Evolutionary conservation across 179 eudicot species (phyloP).

Genomic region (Corrigiola litoralis): DNA sequence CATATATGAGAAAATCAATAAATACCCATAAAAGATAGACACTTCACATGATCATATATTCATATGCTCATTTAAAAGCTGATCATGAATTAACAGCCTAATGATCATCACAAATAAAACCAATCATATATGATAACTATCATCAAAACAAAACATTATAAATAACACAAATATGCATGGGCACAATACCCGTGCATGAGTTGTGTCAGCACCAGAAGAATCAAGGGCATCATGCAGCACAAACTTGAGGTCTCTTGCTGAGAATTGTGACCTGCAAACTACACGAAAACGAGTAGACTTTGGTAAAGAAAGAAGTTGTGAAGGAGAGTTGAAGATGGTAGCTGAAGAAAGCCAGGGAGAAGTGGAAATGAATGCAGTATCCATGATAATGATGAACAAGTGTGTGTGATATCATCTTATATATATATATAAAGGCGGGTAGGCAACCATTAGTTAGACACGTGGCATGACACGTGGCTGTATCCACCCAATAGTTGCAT

Average conservation of each 20-base stretch:
- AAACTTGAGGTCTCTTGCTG: slow-evolving; percentile 44
- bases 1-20: too few relatives aligned
- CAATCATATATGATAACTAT: background rate
- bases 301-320: background rate
- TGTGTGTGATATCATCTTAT: background rate
- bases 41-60: too few relatives aligned
- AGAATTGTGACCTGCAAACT: slow-evolving; percentile 35
- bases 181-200: slow-evolving; percentile 51
- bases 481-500: too few relatives aligned
- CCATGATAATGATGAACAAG: background rate
- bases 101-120: too few relatives aligned
- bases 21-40: too few relatives aligned
- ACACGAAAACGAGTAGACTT: slow-evolving; percentile 16
- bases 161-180: background rate
- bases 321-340: slow-evolving; percentile 8
- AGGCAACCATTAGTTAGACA: too few relatives aligned
- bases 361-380: background rate
- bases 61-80: too few relatives aligned
- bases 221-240: slow-evolving; percentile 70
- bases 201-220: slow-evolving; percentile 56
- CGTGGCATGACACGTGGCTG: too few relatives aligned
- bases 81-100: too few relatives aligned
- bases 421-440: too few relatives aligned
- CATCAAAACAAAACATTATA: background rate
- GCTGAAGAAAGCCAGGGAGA: slow-evolving; percentile 28